A percentile compares a stretch with the other conserved stretches of the same genome.
Conservation (phyloP, 2,329 filamentous ascomycete genomes). For the Venturia effusa region DNA sequence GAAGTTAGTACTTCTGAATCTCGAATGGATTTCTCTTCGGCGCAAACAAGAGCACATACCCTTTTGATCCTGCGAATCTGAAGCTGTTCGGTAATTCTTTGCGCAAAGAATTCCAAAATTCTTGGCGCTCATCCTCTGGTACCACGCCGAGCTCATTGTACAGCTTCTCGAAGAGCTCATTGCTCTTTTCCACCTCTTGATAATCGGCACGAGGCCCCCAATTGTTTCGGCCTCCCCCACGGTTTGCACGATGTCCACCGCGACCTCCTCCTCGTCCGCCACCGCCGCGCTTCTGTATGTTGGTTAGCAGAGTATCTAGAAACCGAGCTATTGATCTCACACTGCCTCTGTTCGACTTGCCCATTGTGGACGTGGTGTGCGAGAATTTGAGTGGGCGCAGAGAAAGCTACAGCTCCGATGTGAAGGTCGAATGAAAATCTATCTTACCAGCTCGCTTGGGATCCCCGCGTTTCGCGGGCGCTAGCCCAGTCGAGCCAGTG, state of each 20-base stretch:
- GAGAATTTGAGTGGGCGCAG: background rate
- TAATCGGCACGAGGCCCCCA: slow-evolving; percentile 33
- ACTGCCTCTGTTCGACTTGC: slow-evolving; percentile 6
- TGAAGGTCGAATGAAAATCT: background rate
- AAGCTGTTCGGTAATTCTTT: slow-evolving; percentile 93
- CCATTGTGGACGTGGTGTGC: background rate
- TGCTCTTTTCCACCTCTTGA: slow-evolving; percentile 58
- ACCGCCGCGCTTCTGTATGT: background rate
- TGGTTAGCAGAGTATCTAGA: background rate
- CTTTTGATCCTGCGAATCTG: slow-evolving; percentile 91
- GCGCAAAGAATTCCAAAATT: slow-evolving; percentile 76
- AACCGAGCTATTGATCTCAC: background rate
- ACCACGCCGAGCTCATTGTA: slow-evolving; percentile 73
- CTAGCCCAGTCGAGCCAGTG: background rate
- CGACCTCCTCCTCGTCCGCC: slow-evolving; percentile 4
- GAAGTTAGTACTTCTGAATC: slow-evolving; percentile 2
- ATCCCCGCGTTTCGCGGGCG: background rate
- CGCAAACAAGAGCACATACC: slow-evolving; percentile 40
- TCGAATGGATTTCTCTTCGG: background rate
- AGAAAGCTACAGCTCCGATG: background rate
- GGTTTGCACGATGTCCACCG: background rate
- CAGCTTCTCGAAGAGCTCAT: slow-evolving; percentile 75
- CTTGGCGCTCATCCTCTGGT: slow-evolving; percentile 62
- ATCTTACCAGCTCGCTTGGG: background rate
- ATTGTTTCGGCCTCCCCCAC: slow-evolving; percentile 4